Base-by-base conservation (phyloP, 176 grass and related monocot species). In the Poa pratensis region DNA sequence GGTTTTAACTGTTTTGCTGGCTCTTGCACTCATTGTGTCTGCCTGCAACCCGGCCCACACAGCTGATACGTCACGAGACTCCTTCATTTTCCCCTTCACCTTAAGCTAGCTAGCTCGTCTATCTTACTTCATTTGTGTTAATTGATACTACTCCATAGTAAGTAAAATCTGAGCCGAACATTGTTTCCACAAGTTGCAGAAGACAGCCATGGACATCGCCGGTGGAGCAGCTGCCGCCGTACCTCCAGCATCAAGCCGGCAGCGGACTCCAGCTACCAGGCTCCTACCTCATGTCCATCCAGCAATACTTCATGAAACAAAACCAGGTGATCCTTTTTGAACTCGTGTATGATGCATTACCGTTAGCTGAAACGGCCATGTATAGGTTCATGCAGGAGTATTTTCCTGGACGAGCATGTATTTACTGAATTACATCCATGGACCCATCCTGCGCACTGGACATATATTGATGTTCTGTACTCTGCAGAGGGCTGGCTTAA, bases 1-100 rank as follows among this genome's bases (percentile, higher is more conserved):
- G 58, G 35, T 87, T 83, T 90, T 79, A 86, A 87, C 88, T 87
- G 84, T 90, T 86, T 87, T 72, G 48, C 67, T 78, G 66, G 35
- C 48, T 74, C 74, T 28, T 26, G 79, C 74, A 66, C 63, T 90
- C 74, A 90, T 79, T 86, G 80, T 90, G 63, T 86, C 78, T 76
- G 26, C 83, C 45, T 50, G 23, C 67, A 46, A 1, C 7, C 63
- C 28, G 64, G 7, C 22, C 9, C 37, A 11, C 28, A 11, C 57
- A 48, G 35, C 18, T 48, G 26, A 40, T n/a, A 40, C 51, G 69
- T 86, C 83, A 90, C 88, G 78, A 18, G 83, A 62, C n/a, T 28
- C 20, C 40, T 14, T 2, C 23, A 7, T 46, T 53, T 20, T 58
- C 2, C 28, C 0, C 5, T 71, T 46, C 23, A 43, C 39, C 20